Conservation (phyloP, 2,329 filamentous ascomycete genomes). For the Metarhizium brunneum region DNA sequence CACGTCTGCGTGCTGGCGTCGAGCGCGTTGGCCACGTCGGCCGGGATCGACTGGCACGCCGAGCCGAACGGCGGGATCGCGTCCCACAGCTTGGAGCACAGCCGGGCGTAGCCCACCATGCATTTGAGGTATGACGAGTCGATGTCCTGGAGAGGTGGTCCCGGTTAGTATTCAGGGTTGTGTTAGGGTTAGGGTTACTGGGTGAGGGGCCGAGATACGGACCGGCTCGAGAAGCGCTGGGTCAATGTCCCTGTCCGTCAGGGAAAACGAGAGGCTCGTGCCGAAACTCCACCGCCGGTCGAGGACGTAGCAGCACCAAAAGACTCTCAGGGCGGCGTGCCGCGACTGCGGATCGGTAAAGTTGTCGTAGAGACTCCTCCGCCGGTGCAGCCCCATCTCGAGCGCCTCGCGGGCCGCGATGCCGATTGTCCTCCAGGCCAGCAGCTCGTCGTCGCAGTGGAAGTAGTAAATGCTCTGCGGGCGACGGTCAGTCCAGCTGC, state of each 20-base stretch:
- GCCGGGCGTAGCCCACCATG: constrained; percentile 36
- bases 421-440: constrained; percentile 38
- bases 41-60: constrained; percentile 22
- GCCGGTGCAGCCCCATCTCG: constrained; percentile 39
- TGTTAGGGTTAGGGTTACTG: background rate
- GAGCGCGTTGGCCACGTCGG: constrained; percentile 28
- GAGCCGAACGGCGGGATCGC: constrained; percentile 29
- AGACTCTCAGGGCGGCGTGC: constrained; percentile 26
- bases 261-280: constrained; percentile 37
- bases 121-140: constrained; percentile 32
- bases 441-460: constrained; percentile 38
- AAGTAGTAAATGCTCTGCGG: constrained; percentile 31
- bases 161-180: no score
- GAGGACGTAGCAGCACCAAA: constrained; percentile 42
- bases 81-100: constrained; percentile 37
- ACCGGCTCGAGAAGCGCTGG: constrained; percentile 35
- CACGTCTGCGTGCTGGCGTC: constrained; percentile 34
- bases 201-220: constrained; percentile 1
- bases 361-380: constrained; percentile 30
- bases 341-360: constrained; percentile 22
- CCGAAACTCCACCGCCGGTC: constrained; percentile 44
- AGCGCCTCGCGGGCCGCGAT: constrained; percentile 35
- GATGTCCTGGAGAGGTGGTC: constrained; percentile 13
- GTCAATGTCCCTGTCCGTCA: constrained; percentile 40
- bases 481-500: background rate